Evolutionary conservation across 805 yeast genomes (phyloP).

Genomic region (Cyberlindnera nakhonratchasimensis): DNA sequence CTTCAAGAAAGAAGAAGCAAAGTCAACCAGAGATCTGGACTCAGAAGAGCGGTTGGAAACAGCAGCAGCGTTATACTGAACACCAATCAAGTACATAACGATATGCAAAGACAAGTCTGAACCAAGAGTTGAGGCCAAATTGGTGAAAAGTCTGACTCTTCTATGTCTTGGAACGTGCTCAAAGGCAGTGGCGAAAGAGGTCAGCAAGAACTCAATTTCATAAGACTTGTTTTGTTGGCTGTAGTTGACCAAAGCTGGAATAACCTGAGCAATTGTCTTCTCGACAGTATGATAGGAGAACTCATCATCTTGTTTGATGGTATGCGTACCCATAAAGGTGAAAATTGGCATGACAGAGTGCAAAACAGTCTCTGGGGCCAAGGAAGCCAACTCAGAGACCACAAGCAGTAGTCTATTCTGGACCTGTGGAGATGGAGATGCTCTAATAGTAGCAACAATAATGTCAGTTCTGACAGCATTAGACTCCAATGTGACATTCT

Average conservation of each 20-base stretch:
- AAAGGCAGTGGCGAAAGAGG: conserved; percentile 92
- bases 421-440: conserved; percentile 88
- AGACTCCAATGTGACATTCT: conserved; percentile 46
- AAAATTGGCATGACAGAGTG: conserved; percentile 99
- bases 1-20: conserved; percentile 64
- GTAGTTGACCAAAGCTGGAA: conserved; percentile 76
- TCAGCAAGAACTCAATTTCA: conserved; percentile 78
- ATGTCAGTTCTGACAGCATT: conserved; percentile 81
- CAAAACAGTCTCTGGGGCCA: conserved; percentile 86
- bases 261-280: conserved; percentile 82
- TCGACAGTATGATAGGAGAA: conserved; percentile 90
- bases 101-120: conserved; percentile 62
- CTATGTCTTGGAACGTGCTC: conserved; percentile 96
- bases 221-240: conserved; percentile 41
- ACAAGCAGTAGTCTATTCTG: conserved; percentile 85
- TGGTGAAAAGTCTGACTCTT: conserved; percentile 77
- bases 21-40: conserved; percentile 65
- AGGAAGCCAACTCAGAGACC: conserved; percentile 79
- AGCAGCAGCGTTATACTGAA: conserved; percentile 59
- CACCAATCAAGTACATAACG: conserved; percentile 75
- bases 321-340: conserved; percentile 98
- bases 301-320: conserved; percentile 94
- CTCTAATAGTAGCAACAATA: conserved; percentile 84
- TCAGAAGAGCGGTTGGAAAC: conserved; percentile 61
- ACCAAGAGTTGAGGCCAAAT: conserved; percentile 75